These are phyloP conservation scores for Ophidiomyces ophidiicola DNA, from an alignment of 2,329 filamentous ascomycete genomes.

Conservation along the genomic window DNA sequence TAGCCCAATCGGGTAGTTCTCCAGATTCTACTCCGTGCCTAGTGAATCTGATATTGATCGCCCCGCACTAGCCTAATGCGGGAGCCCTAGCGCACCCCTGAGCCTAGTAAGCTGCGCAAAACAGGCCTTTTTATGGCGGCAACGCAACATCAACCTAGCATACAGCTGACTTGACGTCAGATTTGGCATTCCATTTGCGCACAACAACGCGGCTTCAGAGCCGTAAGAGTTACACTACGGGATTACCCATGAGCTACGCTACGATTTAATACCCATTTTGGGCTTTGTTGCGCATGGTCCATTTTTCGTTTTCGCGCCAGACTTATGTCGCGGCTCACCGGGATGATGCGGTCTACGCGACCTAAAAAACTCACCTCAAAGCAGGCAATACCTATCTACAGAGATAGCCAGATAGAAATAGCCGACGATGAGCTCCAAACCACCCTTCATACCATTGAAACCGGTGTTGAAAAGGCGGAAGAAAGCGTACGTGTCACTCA, in stretches of 20 bases:
- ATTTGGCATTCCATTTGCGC: constrained; percentile 26
- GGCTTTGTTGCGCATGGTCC: constrained; percentile 36
- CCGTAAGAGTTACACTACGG: constrained; percentile 43
- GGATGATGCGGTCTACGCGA: constrained; percentile 37
- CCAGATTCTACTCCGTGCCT: no score
- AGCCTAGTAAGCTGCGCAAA: constrained; percentile 31
- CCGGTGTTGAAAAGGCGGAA: constrained; percentile 91
- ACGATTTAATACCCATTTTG: constrained; percentile 54
- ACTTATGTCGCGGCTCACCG: constrained; percentile 36
- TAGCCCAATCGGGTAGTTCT: constrained; percentile 13
- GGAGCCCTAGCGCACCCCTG: constrained; percentile 34
- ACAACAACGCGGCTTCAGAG: constrained; percentile 41
- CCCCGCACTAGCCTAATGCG: constrained; percentile 33
- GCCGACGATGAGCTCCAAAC: constrained; percentile 77
- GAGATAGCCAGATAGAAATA: constrained; percentile 81
- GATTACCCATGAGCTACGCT: constrained; percentile 46
- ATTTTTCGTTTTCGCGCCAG: constrained; percentile 29
- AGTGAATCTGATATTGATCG: constrained; percentile 31
- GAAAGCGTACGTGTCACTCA: constrained; percentile 68
- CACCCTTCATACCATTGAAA: constrained; percentile 74
- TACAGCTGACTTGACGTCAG: constrained; percentile 25
- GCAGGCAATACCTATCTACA: constrained; percentile 72
- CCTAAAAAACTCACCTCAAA: constrained; percentile 74
- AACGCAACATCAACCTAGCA: constrained; percentile 36
- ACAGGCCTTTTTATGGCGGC: constrained; percentile 31